Evolutionary conservation across 495 filamentous ascomycete species (phyloP), one percentile per base, ranked within the genome.

Genomic region (Monascus purpureus): DNA sequence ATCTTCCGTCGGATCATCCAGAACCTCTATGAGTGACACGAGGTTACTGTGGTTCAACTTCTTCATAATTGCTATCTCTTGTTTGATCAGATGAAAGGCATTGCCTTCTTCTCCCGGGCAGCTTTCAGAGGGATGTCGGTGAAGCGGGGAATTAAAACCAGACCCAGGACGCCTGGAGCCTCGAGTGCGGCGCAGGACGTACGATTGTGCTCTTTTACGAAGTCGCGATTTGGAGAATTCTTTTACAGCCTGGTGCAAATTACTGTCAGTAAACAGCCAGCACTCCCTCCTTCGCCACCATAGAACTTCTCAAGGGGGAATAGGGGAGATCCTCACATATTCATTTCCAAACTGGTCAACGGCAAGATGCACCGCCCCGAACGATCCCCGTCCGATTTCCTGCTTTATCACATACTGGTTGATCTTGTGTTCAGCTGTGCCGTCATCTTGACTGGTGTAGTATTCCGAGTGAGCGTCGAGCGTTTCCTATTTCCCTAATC

Each of bases 61-160:
- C 63, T 97, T 97, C 82, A 97, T 95, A 49, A 97, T 93, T 15
- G 90, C 90, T 42, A 97, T 93, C 50, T 97, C 90, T 55, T 93
- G 83, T 37, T 81, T 82, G 49, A 97, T 97, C 28, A 96, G 63
- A 49, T 76, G 80, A 1, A 96, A 63, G 1, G 87, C 70, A 46
- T 93, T 88, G 29, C 75, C 72, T n/a, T 65, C 67, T 35, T 75
- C 76, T 36, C 70, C 59, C 15, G 58, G 57, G 28, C 65, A 61
- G 8, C 58, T 52, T 12, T 50, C 57, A 1, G 70, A 59, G 9
- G 66, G 66, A 41, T 52, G 44, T 4, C 68, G 59, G 46, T 71
- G 68, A 19, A 80, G 50, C 6, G 73, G 69, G 15, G 75, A 73
- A 41, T 80, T 81, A 44, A 75, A 73, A 12, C 73, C 74, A 16